phyloP scores from a whole-genome alignment of 371 early-diverging fungal genomes.

The Mucor racemosus region DNA sequence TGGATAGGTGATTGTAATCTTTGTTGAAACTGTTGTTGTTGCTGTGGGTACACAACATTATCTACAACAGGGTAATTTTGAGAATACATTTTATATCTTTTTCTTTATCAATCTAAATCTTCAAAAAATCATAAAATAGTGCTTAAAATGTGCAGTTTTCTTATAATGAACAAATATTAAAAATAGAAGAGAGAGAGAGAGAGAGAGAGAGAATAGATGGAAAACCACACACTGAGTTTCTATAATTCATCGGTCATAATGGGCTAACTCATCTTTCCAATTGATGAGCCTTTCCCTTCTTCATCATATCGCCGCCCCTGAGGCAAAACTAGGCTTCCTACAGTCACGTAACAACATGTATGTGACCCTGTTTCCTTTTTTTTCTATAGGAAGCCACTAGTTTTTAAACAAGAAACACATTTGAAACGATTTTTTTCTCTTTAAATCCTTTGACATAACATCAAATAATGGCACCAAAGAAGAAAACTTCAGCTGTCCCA shows the following conservation, averaged over 20 bases:
- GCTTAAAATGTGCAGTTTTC: neutral
- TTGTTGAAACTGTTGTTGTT: conserved; percentile 9
- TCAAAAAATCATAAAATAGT: neutral
- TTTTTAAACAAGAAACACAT: neutral
- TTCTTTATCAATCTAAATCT: neutral
- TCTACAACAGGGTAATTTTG: conserved; percentile 14
- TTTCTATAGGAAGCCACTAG: conserved; percentile 7
- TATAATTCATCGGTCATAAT: neutral
- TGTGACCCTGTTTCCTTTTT: conserved; percentile 12
- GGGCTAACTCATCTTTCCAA: neutral
- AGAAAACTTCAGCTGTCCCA: conserved; percentile 4
- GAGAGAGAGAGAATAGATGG: neutral
- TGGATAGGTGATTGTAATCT: conserved; percentile 3
- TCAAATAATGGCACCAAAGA: conserved; percentile 19
- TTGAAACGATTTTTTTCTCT: conserved; percentile 6
- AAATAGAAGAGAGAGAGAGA: neutral
- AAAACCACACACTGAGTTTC: conserved; percentile 1
- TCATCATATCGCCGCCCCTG: neutral
- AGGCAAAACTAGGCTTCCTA: neutral
- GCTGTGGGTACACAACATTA: conserved; percentile 5
- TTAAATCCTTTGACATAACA: neutral
- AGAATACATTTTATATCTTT: conserved; percentile 15
- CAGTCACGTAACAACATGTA: neutral
- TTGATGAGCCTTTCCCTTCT: neutral
- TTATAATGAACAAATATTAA: neutral